phyloP scores from a whole-genome alignment of 2,329 filamentous ascomycete genomes.

The Xylaria sp. region DNA sequence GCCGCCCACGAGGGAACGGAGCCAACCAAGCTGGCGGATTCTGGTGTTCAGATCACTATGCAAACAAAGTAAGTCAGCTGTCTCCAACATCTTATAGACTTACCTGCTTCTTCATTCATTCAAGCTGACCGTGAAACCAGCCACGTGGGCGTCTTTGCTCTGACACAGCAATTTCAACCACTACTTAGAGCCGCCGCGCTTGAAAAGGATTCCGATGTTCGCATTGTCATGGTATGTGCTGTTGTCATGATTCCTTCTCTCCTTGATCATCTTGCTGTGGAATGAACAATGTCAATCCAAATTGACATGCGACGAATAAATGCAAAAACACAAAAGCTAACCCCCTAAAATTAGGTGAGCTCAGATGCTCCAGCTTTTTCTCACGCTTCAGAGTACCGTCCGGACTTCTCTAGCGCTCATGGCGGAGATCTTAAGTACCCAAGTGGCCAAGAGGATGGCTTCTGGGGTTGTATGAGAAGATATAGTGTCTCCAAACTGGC shows the following conservation, averaged over 20 bases:
- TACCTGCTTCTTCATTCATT: not conserved
- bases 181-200: conserved; percentile 16
- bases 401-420: conserved; percentile 19
- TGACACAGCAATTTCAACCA: conserved; percentile 18
- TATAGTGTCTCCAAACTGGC: conserved; percentile 23
- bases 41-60: conserved; percentile 21
- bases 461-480: conserved; percentile 21
- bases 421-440: conserved; percentile 10
- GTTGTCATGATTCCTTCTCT: not conserved
- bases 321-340: not conserved
- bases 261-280: not conserved
- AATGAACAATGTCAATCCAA: not conserved
- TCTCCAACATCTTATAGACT: not conserved
- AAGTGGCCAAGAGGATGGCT: conserved; percentile 19
- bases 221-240: conserved; percentile 21
- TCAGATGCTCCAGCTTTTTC: conserved; percentile 18
- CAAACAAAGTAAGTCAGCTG: conserved; percentile 16
- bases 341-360: conserved; percentile 13
- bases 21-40: conserved; percentile 17
- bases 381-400: conserved; percentile 13
- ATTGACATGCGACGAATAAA: no score
- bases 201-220: conserved; percentile 21
- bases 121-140: conserved; percentile 6
- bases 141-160: conserved; percentile 23
- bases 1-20: conserved; percentile 24